Conservation (phyloP, 805 yeast species). For the Tetrapisispora namnaoensis region DNA sequence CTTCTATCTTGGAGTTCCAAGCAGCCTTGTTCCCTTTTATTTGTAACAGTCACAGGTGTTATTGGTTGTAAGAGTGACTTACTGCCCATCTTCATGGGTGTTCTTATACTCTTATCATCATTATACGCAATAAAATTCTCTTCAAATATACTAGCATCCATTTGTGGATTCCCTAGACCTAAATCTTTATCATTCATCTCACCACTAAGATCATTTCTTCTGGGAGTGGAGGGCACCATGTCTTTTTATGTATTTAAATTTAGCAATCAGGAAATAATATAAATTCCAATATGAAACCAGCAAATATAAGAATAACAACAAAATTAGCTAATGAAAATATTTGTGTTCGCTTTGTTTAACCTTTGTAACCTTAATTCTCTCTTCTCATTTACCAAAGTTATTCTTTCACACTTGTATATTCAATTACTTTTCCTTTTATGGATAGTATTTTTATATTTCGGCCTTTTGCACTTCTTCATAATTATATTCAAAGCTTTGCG, state of each 20-base stretch:
- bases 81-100: neutral
- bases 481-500: neutral
- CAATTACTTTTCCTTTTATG: slow-evolving; percentile 1
- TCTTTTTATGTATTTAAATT: too few species aligned
- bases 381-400: too few species aligned
- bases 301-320: too few species aligned
- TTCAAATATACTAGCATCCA: neutral
- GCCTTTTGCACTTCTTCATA: neutral
- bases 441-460: neutral
- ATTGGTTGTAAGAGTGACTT: slow-evolving; percentile 5
- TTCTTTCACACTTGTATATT: neutral
- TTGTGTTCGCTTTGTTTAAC: too few species aligned
- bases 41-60: slow-evolving; percentile 5
- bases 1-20: neutral
- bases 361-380: too few species aligned
- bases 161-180: neutral
- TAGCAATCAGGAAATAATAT: neutral
- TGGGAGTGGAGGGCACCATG: neutral
- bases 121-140: neutral
- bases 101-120: neutral
- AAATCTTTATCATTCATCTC: neutral
- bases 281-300: too few species aligned
- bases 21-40: neutral
- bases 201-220: neutral
- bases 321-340: too few species aligned